Evolutionary conservation across 768 basidiomycete species (phyloP).

Genomic region (Ramaria sp.): DNA sequence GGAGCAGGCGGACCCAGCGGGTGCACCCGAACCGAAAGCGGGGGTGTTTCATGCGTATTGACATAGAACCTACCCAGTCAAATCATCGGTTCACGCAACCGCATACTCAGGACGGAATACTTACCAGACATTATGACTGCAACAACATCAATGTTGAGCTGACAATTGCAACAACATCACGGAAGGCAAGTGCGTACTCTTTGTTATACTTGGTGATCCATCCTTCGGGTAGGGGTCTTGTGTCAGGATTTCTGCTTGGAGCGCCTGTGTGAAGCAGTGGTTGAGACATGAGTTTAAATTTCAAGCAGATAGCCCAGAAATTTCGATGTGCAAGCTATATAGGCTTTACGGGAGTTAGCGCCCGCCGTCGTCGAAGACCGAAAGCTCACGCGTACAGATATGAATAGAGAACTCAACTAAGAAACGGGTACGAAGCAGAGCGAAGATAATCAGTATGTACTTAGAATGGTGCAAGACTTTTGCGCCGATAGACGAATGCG

Average conservation of each 20-base stretch:
- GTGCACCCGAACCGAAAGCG: constrained; percentile 62
- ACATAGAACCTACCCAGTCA: constrained; percentile 58
- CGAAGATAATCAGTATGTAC: too few species aligned
- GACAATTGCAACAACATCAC: constrained; percentile 4
- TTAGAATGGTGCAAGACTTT: too few species aligned
- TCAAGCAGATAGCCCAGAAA: too few species aligned
- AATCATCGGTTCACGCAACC: background rate
- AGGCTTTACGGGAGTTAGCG: too few species aligned
- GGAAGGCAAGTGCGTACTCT: constrained; percentile 36
- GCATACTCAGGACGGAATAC: constrained; percentile 10
- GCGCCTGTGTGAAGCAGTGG: background rate
- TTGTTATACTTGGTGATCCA: constrained; percentile 60
- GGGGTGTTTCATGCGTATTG: constrained; percentile 50
- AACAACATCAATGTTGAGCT: constrained; percentile 18
- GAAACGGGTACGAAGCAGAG: too few species aligned
- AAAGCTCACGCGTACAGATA: too few species aligned
- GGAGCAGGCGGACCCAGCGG: constrained; percentile 50
- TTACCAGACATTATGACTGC: constrained; percentile 35
- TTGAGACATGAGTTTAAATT: background rate
- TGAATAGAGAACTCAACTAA: too few species aligned
- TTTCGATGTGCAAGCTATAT: too few species aligned
- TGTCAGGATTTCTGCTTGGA: background rate
- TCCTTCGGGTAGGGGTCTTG: constrained; percentile 47
- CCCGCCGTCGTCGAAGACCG: too few species aligned
- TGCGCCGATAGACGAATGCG: too few species aligned